Conservation (phyloP, 1,139 yeast species). For the Scheffersomyces insectosa region DNA sequence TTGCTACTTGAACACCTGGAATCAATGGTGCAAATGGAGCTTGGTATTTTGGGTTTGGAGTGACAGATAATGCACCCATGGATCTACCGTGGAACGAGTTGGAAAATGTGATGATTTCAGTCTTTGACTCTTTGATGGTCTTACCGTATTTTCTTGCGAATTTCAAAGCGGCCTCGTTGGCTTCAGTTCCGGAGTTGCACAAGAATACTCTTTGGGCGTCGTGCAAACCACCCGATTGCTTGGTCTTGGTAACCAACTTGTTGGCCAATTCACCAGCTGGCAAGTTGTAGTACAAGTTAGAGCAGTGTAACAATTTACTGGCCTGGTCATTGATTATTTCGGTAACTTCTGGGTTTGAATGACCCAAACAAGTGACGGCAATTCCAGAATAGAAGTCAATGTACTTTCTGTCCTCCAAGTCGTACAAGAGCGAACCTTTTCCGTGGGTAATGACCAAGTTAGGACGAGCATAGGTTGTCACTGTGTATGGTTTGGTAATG, state of each 20-base stretch:
- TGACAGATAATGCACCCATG: constrained; percentile 88
- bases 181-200: constrained; percentile 94
- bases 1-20: constrained; percentile 76
- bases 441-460: constrained; percentile 68
- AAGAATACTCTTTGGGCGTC: constrained; percentile 83
- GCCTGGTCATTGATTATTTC: constrained; percentile 73
- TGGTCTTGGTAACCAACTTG: constrained; percentile 68
- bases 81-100: constrained; percentile 95
- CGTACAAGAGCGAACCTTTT: constrained; percentile 72
- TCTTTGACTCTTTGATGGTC: constrained; percentile 52
- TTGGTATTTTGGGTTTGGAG: constrained; percentile 91
- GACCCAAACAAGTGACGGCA: constrained; percentile 95
- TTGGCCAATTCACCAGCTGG: constrained; percentile 82
- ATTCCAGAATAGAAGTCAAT: constrained; percentile 94
- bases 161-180: constrained; percentile 95
- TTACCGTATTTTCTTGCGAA: constrained; percentile 90
- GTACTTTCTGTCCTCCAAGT: constrained; percentile 72
- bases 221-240: constrained; percentile 71
- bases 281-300: constrained; percentile 81
- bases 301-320: constrained; percentile 71
- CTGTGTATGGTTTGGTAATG: constrained; percentile 56
- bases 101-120: constrained; percentile 79
- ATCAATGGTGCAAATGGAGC: constrained; percentile 85
- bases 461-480: constrained; percentile 85
- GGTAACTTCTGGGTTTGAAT: constrained; percentile 72